A percentile compares a stretch with the other conserved stretches of the same genome.
These are phyloP conservation scores for Rasamsonia emersonii DNA, from an alignment of 2,329 filamentous ascomycete genomes.

Conservation along the genomic window DNA sequence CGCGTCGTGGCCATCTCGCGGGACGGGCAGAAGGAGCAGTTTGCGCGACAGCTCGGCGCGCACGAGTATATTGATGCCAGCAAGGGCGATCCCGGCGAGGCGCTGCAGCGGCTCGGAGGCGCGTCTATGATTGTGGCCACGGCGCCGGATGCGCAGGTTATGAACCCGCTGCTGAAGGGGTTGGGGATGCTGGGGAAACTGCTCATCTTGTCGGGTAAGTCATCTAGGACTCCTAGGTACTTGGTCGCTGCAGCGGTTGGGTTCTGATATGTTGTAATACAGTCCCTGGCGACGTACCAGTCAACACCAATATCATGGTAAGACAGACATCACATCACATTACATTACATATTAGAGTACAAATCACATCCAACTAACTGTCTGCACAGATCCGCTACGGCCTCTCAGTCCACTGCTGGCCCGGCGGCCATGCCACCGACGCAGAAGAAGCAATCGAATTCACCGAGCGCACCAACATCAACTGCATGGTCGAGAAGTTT, in stretches of 20 bases:
- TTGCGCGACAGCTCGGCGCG: slow-evolving; percentile 45
- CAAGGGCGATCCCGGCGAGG: slow-evolving; percentile 24
- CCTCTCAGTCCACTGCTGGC: slow-evolving; percentile 44
- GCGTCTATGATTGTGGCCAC: slow-evolving; percentile 29
- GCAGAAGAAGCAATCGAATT: slow-evolving; percentile 36
- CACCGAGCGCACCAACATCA: slow-evolving; percentile 10
- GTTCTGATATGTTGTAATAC: no score
- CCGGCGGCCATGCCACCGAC: slow-evolving; percentile 44
- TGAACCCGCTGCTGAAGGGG: slow-evolving; percentile 27
- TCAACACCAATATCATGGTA: slow-evolving; percentile 10
- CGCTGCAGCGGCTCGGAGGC: slow-evolving; percentile 28
- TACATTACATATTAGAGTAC: neutral
- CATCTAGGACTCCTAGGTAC: no score
- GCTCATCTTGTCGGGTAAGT: slow-evolving; percentile 5
- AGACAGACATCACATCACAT: slow-evolving; percentile 3
- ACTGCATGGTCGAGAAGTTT: slow-evolving; percentile 12
- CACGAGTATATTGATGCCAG: slow-evolving; percentile 53
- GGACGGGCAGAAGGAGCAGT: slow-evolving; percentile 18
- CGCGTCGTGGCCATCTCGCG: slow-evolving; percentile 36
- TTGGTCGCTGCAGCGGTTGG: no score
- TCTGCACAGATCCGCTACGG: slow-evolving; percentile 37
- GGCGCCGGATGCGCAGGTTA: slow-evolving; percentile 25
- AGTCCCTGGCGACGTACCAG: slow-evolving; percentile 4
- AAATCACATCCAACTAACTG: slow-evolving; percentile 6
- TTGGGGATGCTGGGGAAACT: slow-evolving; percentile 12